Percentiles rank a stretch among this genome's conserved stretches.
These are phyloP conservation scores for Trichoderma simmonsii DNA, from an alignment of 2,329 filamentous ascomycete genomes.

Conservation along the genomic window DNA sequence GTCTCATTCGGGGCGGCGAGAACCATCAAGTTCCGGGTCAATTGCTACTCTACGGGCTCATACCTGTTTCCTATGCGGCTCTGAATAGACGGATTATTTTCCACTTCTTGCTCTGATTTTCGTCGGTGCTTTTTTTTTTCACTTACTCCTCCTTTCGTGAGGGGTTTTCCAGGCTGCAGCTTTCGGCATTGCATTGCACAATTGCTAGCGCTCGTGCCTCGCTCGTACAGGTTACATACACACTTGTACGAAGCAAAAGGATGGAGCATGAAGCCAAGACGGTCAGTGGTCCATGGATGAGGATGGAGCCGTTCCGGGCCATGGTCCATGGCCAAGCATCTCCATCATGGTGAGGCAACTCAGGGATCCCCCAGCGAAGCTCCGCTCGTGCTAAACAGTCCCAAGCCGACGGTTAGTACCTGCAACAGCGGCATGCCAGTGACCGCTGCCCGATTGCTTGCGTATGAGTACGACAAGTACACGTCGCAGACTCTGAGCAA, in stretches of 20 bases:
- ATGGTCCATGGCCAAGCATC: background rate
- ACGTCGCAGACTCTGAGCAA: background rate
- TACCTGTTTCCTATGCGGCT: background rate
- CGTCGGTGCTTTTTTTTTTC: background rate
- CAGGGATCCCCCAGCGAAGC: conserved; percentile 13
- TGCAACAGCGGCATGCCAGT: background rate
- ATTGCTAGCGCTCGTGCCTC: conserved; percentile 12
- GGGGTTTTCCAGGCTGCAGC: background rate
- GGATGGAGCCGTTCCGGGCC: conserved; percentile 3
- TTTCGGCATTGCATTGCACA: background rate
- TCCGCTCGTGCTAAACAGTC: conserved; percentile 7
- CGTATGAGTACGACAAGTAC: background rate
- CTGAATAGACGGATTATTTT: background rate
- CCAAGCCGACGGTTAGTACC: conserved; percentile 2
- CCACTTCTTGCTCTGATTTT: background rate
- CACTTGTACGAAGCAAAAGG: background rate
- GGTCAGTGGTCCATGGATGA: background rate
- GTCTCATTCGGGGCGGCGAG: background rate
- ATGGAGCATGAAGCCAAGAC: conserved; percentile 10
- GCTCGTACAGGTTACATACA: background rate
- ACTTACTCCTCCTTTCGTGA: background rate
- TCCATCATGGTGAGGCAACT: conserved; percentile 14
- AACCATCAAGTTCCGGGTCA: background rate
- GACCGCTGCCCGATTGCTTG: conserved; percentile 3
- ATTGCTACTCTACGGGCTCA: background rate